Conservation (phyloP, 2,329 filamentous ascomycete genomes). For the Alternaria ventricosa region DNA sequence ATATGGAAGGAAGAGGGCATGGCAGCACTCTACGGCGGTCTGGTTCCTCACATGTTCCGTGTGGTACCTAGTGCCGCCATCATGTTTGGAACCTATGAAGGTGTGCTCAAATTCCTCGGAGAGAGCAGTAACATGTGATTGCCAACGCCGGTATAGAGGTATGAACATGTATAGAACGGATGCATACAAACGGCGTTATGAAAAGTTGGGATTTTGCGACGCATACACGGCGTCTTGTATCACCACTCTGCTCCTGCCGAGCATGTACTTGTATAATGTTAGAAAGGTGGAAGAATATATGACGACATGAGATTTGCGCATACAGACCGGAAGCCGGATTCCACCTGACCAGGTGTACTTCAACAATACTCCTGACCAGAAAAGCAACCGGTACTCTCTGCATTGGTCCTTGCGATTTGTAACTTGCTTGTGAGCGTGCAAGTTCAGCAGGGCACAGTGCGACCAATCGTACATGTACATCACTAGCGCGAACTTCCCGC, state of each 20-base stretch:
- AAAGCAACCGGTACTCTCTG: not conserved
- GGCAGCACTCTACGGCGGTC: conserved; percentile 83
- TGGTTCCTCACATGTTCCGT: conserved; percentile 89
- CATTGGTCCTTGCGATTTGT: not conserved
- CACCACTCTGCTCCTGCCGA: conserved; percentile 6
- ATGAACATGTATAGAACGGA: conserved; percentile 13
- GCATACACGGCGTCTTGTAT: conserved; percentile 13
- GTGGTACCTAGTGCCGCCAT: conserved; percentile 93
- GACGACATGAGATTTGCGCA: conserved; percentile 4
- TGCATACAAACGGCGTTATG: conserved; percentile 18
- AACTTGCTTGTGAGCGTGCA: not conserved
- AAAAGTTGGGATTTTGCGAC: not conserved
- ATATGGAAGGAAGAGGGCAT: conserved; percentile 90
- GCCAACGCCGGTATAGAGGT: not conserved
- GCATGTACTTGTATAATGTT: conserved; percentile 13
- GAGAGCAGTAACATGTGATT: conserved; percentile 50
- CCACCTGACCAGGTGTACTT: not conserved
- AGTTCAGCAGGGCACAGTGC: not conserved
- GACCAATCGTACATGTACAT: conserved; percentile 8
- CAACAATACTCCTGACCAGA: not conserved
- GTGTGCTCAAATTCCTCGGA: conserved; percentile 56
- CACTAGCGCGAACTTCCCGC: conserved; percentile 12
- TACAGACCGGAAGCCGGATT: not conserved
- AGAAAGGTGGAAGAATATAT: not conserved
- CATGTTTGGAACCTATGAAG: conserved; percentile 87